Evolutionary conservation across 2,329 filamentous ascomycete species (phyloP), one percentile per base, ranked within the genome.

Genomic region (Paramyrothecium roridum): DNA sequence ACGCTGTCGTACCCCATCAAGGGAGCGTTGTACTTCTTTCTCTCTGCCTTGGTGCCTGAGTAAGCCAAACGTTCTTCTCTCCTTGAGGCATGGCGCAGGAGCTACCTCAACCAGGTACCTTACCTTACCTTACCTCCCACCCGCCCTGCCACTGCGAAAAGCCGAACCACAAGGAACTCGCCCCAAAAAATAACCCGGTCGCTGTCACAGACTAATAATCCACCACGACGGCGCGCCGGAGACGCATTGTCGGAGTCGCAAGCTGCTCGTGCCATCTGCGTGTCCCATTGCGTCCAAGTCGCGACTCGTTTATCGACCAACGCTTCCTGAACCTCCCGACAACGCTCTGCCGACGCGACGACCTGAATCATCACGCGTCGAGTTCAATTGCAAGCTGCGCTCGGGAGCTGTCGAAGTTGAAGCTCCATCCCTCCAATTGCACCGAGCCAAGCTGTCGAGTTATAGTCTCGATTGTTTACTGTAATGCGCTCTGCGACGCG

Each of bases 21-120:
- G 26, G 26, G 26, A 30, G 26, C 26, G 4, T 10, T n/a, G n/a
- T n/a, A n/a, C n/a, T n/a, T n/a, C 16, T 43, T 40, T 3, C 45
- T 66, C 48, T 68, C 61, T 62, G 70, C 70, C 65, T 69, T 69
- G 62, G 63, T 64, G 69, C 69, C 68, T 70, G 61, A 65, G 43
- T 51, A 19, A 30, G 26, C 26, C 10, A 30, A 30, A 30, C 10
- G 10, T 30, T 10, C 26, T 30, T 54, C 57, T n/a, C 53, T 50
- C 54, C 57, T 66, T 65, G 61, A 60, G 66, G 68, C 59, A 65
- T 59, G 57, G 58, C 53, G 56, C 55, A 49, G 48, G 52, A 30
- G 26, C 26, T 30, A 30, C 26, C 26, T 30, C 26, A 30, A 30
- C 26, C 4, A 30, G 26, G 26, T 30, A 30, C 26, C 26, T 4